Evolutionary conservation across 306 rosid genomes (phyloP).

Genomic region (Cicer arietinum): DNA sequence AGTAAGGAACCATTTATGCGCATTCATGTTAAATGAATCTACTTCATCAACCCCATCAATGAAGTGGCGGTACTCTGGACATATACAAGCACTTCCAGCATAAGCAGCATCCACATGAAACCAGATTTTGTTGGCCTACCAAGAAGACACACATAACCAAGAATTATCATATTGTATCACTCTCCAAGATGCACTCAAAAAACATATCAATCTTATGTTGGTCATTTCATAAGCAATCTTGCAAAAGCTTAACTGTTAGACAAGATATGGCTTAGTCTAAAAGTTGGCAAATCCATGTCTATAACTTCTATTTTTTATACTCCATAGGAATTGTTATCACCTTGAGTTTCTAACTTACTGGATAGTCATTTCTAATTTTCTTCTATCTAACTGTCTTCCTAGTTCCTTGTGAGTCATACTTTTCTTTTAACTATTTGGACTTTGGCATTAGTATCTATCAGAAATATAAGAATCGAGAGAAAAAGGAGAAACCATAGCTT

Average conservation of each 20-base stretch:
- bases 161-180: conserved; percentile 29
- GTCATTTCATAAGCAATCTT: conserved; percentile 13
- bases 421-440: neutral
- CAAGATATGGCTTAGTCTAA: conserved; percentile 16
- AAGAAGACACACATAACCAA: conserved; percentile 39
- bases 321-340: neutral
- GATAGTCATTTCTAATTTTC: conserved; percentile 34
- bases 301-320: neutral
- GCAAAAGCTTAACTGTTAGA: neutral
- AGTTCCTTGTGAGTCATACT: conserved; percentile 7
- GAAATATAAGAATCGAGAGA: too few species aligned
- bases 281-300: conserved; percentile 5
- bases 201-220: conserved; percentile 6
- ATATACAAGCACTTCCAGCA: conserved; percentile 96
- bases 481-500: too few species aligned
- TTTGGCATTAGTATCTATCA: neutral
- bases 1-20: conserved; percentile 91
- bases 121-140: conserved; percentile 77
- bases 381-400: conserved; percentile 19
- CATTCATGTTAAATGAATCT: conserved; percentile 93
- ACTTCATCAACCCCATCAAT: conserved; percentile 91
- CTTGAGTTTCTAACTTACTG: conserved; percentile 28
- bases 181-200: conserved; percentile 35
- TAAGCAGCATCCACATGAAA: conserved; percentile 97
- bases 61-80: conserved; percentile 86